Evolutionary conservation across 208 protist species (phyloP).

Genomic region (Trypanosoma scelopori): DNA sequence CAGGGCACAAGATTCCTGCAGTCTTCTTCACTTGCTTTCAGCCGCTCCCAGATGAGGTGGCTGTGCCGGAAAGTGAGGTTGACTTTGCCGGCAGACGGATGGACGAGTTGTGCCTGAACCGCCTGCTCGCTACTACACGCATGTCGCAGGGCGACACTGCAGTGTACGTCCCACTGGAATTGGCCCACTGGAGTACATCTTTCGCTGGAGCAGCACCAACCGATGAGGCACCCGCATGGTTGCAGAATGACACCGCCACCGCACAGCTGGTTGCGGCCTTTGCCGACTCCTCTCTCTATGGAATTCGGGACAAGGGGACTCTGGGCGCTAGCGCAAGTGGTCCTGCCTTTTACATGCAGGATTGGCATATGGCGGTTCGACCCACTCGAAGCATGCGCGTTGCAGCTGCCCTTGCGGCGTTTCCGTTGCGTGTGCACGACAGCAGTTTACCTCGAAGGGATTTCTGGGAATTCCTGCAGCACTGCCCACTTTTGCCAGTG

Average conservation of each 20-base stretch:
- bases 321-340: conserved; percentile 10
- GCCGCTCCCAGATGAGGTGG: conserved; percentile 38
- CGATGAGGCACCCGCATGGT: conserved; percentile 30
- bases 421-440: conserved; percentile 53
- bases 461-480: conserved; percentile 63
- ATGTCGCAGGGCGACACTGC: conserved; percentile 49
- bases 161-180: conserved; percentile 71
- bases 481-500: conserved; percentile 42
- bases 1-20: conserved; percentile 54
- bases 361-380: conserved; percentile 67
- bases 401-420: conserved; percentile 47
- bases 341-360: conserved; percentile 65
- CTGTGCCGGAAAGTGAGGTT: conserved; percentile 13
- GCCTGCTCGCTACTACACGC: conserved; percentile 58
- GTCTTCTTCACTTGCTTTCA: conserved; percentile 49
- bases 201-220: conserved; percentile 30
- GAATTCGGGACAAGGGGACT: conserved; percentile 52
- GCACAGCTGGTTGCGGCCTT: conserved; percentile 76
- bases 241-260: conserved; percentile 69
- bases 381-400: conserved; percentile 61
- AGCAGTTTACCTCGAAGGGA: conserved; percentile 24
- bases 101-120: conserved; percentile 65
- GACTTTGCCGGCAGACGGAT: conserved; percentile 58
- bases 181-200: conserved; percentile 50
- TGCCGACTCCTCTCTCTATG: conserved; percentile 71